Conservation (phyloP, 257 asterid species). For the Rhazya stricta region DNA sequence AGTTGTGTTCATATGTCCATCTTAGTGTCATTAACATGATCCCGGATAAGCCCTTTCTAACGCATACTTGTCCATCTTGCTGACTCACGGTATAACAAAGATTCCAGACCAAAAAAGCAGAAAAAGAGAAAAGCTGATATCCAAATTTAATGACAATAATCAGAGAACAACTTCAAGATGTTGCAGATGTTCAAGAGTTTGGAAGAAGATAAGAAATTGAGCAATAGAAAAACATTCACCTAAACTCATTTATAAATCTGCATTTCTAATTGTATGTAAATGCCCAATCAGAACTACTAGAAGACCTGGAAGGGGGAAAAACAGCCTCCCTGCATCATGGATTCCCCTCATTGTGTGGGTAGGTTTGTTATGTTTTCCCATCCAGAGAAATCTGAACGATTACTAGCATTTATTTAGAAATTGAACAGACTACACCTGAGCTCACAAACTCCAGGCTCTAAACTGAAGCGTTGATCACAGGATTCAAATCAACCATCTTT, state of each 20-base stretch:
- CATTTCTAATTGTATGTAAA: background rate
- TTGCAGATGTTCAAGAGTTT: background rate
- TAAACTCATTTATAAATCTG: background rate
- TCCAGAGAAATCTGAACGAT: background rate
- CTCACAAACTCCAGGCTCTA: background rate
- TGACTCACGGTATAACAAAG: background rate
- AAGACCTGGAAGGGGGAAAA: background rate
- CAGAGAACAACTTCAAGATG: background rate
- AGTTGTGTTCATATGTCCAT: too few species aligned
- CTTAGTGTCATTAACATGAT: too few species aligned
- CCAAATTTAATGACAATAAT: too few species aligned
- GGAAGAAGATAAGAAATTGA: background rate
- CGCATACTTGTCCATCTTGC: background rate
- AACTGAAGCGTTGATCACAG: conserved; percentile 1
- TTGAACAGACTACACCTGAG: background rate
- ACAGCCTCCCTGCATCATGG: too few species aligned
- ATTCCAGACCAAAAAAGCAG: background rate
- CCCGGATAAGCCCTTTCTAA: background rate
- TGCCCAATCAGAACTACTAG: background rate
- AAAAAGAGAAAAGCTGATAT: background rate
- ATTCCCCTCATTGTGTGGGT: background rate
- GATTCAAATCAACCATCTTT: conserved; percentile 46
- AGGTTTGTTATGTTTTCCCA: background rate
- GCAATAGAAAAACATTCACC: background rate
- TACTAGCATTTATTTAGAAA: background rate